Conservation (phyloP, 352 stramenopile species). For the Globisporangium parvum region DNA sequence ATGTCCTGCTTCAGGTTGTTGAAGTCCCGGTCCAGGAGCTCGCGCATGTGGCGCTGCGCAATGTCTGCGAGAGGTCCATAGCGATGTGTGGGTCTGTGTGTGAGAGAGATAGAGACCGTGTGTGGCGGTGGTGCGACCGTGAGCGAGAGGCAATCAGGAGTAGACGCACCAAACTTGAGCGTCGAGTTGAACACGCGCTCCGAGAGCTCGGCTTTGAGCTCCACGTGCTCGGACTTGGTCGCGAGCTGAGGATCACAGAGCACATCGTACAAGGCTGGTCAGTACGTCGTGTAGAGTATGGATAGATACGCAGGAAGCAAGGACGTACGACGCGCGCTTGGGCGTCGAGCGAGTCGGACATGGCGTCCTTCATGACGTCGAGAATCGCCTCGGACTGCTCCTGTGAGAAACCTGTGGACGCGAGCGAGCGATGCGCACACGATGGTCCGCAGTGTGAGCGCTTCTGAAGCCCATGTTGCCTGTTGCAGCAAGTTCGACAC, state of each 20-base stretch:
- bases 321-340: constrained; percentile 60
- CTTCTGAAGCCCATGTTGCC: background rate
- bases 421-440: background rate
- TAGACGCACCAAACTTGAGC: constrained; percentile 76
- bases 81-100: background rate
- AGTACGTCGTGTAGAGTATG: background rate
- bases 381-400: constrained; percentile 76
- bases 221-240: constrained; percentile 83
- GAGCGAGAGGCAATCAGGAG: background rate
- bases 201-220: constrained; percentile 81
- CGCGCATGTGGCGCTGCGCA: constrained; percentile 82
- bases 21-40: constrained; percentile 85
- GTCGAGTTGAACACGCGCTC: constrained; percentile 88
- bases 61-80: constrained; percentile 40
- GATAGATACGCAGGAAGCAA: constrained; percentile 2
- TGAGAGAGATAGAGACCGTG: background rate
- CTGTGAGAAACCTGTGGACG: constrained; percentile 46
- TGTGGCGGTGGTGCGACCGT: background rate
- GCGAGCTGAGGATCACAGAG: constrained; percentile 34
- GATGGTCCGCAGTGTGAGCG: background rate
- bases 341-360: constrained; percentile 68
- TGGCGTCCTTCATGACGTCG: constrained; percentile 75
- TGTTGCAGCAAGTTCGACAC: background rate
- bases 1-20: constrained; percentile 89
- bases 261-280: background rate